These are phyloP conservation scores for Boletus tylopilopsis DNA, from an alignment of 768 basidiomycete genomes.

Conservation along the genomic window DNA sequence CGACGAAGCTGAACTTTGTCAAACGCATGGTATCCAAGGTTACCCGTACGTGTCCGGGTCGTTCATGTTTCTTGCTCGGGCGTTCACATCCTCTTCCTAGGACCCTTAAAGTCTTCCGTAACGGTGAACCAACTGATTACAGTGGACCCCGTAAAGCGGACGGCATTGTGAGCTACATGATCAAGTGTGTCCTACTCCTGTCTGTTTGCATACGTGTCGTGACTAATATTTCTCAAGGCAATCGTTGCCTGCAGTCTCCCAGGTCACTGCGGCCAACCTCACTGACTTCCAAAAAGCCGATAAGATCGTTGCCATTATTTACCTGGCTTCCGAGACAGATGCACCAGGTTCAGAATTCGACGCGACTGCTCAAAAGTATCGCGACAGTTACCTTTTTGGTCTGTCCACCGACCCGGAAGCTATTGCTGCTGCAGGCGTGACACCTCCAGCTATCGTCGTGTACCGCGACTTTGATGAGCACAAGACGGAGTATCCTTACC, in stretches of 20 bases:
- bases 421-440: slow-evolving; percentile 67
- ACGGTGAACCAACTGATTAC: slow-evolving; percentile 80
- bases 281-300: slow-evolving; percentile 85
- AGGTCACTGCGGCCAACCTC: slow-evolving; percentile 71
- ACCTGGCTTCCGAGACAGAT: slow-evolving; percentile 70
- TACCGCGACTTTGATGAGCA: slow-evolving; percentile 94
- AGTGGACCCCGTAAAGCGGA: slow-evolving; percentile 89
- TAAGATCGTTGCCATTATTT: slow-evolving; percentile 87
- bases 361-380: slow-evolving; percentile 77
- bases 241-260: slow-evolving; percentile 88
- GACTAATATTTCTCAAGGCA: slow-evolving; percentile 48
- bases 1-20: slow-evolving; percentile 88
- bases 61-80: not conserved
- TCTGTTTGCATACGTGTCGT: not conserved
- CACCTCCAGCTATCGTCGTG: slow-evolving; percentile 81
- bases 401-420: slow-evolving; percentile 67
- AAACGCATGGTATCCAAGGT: slow-evolving; percentile 81
- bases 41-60: slow-evolving; percentile 84
- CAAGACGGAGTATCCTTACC: slow-evolving; percentile 60
- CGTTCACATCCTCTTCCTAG: slow-evolving; percentile 24
- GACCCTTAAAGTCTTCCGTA: slow-evolving; percentile 88
- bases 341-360: slow-evolving; percentile 72
- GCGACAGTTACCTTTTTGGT: slow-evolving; percentile 94
- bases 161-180: slow-evolving; percentile 95
- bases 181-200: slow-evolving; percentile 59